A percentile compares a stretch with the other conserved stretches of the same genome.
Evolutionary conservation across 2,329 filamentous ascomycete genomes (phyloP).

Genomic region (Penicillium sp.): DNA sequence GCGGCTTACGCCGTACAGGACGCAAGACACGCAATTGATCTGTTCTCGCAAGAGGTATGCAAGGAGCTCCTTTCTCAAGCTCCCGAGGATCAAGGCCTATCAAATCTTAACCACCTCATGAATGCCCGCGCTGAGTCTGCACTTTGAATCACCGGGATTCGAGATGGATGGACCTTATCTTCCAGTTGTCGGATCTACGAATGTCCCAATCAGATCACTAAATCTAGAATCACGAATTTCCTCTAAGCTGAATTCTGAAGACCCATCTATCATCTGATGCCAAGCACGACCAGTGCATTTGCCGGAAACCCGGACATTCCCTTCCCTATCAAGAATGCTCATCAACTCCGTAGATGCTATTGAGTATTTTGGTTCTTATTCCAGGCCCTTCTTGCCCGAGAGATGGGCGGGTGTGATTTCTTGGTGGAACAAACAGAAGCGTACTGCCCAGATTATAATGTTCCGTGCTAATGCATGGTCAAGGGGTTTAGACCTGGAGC

Average conservation of each 20-base stretch:
- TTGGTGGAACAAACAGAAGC: background rate
- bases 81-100: background rate
- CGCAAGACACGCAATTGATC: background rate
- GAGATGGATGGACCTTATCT: background rate
- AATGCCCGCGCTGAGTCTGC: background rate
- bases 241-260: slow-evolving; percentile 3
- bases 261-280: slow-evolving; percentile 26
- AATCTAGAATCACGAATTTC: slow-evolving; percentile 8
- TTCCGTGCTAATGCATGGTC: slow-evolving; percentile 11
- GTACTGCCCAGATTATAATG: slow-evolving; percentile 5
- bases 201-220: slow-evolving; percentile 4
- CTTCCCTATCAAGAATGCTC: background rate
- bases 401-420: background rate
- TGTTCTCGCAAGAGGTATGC: background rate
- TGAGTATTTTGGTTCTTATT: background rate
- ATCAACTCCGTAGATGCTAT: background rate
- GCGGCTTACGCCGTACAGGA: background rate
- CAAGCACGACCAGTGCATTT: slow-evolving; percentile 24
- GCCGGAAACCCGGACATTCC: slow-evolving; percentile 25
- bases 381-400: background rate
- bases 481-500: background rate
- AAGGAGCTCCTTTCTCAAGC: background rate
- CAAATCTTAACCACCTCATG: background rate
- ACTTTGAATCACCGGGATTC: background rate
- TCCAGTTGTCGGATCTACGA: background rate